Conservation (phyloP, 2,329 filamentous ascomycete genomes). For the Colletotrichum sp. region DNA sequence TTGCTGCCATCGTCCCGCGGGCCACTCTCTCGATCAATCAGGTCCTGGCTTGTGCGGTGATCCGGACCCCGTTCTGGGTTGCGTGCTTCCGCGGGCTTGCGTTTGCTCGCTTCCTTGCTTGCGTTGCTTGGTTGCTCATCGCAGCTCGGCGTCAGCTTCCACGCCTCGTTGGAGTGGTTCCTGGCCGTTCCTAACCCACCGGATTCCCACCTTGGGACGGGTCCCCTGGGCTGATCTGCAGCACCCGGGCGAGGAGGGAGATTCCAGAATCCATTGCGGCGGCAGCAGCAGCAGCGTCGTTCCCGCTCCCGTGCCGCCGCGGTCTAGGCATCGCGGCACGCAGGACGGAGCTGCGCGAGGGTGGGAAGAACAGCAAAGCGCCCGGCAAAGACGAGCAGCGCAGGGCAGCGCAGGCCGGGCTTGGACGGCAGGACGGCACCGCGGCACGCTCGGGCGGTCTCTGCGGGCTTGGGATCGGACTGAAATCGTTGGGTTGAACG, state of each 20-base stretch:
- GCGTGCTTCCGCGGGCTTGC: background rate
- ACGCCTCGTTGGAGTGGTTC: background rate
- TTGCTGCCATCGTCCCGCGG: background rate
- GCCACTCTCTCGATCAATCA: background rate
- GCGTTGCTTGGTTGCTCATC: background rate
- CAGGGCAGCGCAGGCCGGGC: background rate
- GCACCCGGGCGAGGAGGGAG: background rate
- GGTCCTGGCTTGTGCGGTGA: background rate
- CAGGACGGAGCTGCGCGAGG: background rate
- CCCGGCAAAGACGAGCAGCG: background rate
- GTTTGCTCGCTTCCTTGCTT: background rate
- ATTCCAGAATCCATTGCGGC: background rate
- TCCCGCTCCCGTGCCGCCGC: background rate
- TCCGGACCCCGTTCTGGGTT: background rate
- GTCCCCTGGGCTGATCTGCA: background rate
- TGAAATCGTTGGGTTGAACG: background rate
- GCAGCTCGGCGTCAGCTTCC: background rate
- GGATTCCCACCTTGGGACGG: no score
- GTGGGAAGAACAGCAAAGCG: background rate
- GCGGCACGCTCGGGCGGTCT: constrained; percentile 11
- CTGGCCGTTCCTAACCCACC: background rate
- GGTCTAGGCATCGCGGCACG: constrained; percentile 10
- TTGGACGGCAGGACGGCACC: constrained; percentile 14
- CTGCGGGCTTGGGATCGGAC: background rate
- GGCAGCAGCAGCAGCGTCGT: background rate